A percentile compares a stretch with the other conserved stretches of the same genome.
Evolutionary conservation across 129 eudicot species (phyloP).

Genomic region (Centella asiatica): DNA sequence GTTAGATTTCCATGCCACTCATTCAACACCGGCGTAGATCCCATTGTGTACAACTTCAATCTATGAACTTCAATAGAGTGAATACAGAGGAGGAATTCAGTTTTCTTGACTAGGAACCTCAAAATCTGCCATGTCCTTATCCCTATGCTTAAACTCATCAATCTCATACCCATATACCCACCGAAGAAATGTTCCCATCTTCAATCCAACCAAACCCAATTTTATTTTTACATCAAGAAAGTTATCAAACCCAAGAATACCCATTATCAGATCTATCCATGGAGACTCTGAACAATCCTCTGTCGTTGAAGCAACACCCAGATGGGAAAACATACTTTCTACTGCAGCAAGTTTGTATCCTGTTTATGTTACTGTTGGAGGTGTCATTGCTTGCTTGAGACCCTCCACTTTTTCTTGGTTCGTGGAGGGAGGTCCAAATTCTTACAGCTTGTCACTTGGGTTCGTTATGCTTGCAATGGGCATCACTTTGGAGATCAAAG

Average conservation of each 20-base stretch:
- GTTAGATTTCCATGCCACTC: no score
- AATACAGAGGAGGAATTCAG: no score
- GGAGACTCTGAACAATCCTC: slow-evolving; percentile 16
- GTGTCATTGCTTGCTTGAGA: slow-evolving; percentile 54
- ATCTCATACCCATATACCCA: background rate
- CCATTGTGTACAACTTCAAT: no score
- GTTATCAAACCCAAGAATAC: slow-evolving; percentile 2
- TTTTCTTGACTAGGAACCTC: no score
- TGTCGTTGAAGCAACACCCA: slow-evolving; percentile 26
- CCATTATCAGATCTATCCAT: slow-evolving; percentile 9
- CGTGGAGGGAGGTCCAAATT: slow-evolving; percentile 48
- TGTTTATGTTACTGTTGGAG: slow-evolving; percentile 72
- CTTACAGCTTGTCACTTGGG: slow-evolving; percentile 76
- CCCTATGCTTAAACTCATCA: background rate
- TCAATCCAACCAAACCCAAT: slow-evolving; percentile 23
- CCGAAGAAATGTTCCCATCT: slow-evolving; percentile 14
- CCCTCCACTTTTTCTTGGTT: slow-evolving; percentile 82
- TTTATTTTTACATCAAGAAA: slow-evolving; percentile 15
- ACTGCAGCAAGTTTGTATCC: slow-evolving; percentile 82
- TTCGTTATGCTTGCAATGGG: slow-evolving; percentile 88
- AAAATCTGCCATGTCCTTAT: background rate
- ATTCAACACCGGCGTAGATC: no score
- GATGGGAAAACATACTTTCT: slow-evolving; percentile 46
- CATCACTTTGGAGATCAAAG: slow-evolving; percentile 72
- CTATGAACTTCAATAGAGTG: no score